phyloP scores from a whole-genome alignment of 192 early-diverging fungal genomes.

The Coemansia sp. region DNA sequence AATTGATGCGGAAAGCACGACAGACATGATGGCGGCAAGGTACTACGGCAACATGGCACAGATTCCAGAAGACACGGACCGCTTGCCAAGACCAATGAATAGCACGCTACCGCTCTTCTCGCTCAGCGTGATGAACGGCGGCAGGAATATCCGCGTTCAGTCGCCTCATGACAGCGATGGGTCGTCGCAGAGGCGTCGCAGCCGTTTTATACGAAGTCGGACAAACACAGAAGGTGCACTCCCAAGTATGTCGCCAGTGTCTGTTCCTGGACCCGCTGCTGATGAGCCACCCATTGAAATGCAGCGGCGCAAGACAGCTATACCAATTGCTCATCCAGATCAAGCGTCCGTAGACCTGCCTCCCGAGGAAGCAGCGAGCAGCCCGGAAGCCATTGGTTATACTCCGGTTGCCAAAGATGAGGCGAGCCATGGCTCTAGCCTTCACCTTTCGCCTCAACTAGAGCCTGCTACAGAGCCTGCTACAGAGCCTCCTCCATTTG shows the following conservation, averaged over 20 bases:
- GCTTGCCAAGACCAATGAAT: slow-evolving; percentile 44
- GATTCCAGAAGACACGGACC: slow-evolving; percentile 17
- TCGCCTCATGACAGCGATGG: slow-evolving; percentile 28
- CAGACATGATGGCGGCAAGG: slow-evolving; percentile 27
- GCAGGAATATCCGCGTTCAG: slow-evolving; percentile 4
- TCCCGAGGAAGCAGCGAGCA: background rate
- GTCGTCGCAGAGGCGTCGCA: background rate
- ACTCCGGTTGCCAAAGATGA: background rate
- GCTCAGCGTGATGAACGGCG: slow-evolving; percentile 35
- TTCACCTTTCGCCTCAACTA: background rate
- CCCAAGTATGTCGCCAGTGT: background rate
- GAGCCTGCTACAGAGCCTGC: background rate
- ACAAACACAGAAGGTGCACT: background rate
- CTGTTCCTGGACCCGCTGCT: background rate
- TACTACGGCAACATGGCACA: slow-evolving; percentile 49
- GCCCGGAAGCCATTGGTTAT: background rate
- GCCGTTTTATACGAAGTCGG: background rate
- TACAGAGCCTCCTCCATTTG: background rate
- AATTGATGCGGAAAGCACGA: slow-evolving; percentile 24
- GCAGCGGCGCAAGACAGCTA: background rate
- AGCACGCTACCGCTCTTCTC: slow-evolving; percentile 51
- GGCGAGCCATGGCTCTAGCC: background rate
- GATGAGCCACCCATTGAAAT: background rate
- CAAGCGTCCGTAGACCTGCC: background rate
- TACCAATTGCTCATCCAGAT: background rate